These are phyloP conservation scores for Solanum chacoense DNA, from an alignment of 305 asterid species.

Conservation along the genomic window DNA sequence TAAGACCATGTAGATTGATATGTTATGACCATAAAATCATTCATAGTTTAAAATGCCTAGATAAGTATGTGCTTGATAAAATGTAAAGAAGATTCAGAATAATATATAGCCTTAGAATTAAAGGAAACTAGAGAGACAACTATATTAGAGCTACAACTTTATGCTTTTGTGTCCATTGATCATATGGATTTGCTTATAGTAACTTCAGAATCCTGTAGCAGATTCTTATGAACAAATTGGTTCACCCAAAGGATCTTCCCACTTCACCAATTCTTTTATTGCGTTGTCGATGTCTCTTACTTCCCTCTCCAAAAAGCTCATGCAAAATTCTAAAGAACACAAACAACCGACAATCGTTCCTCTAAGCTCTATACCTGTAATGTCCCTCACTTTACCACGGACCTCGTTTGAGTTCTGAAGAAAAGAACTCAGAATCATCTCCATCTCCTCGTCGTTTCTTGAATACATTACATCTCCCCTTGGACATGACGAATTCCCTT, in stretches of 20 bases:
- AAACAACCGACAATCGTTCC: slow-evolving; percentile 20
- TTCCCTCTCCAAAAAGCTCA: slow-evolving; percentile 34
- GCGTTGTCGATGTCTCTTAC: slow-evolving; percentile 14
- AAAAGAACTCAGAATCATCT: slow-evolving; percentile 3
- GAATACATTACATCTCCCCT: neutral
- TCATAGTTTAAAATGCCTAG: neutral
- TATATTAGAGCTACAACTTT: neutral
- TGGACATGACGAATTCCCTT: slow-evolving; percentile 16
- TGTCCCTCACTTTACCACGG: slow-evolving; percentile 4
- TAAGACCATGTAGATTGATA: neutral
- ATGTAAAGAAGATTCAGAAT: neutral
- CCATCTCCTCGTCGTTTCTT: slow-evolving; percentile 5
- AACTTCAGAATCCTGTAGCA: neutral
- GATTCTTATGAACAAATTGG: neutral
- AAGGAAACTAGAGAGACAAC: neutral
- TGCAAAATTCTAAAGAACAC: slow-evolving; percentile 43
- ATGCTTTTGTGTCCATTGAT: neutral
- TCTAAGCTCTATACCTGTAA: slow-evolving; percentile 15
- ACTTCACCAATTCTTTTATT: slow-evolving; percentile 29
- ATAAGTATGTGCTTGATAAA: neutral
- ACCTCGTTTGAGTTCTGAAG: slow-evolving; percentile 8
- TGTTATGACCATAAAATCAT: neutral
- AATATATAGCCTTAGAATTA: neutral
- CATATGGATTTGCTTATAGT: neutral
- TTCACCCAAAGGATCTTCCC: slow-evolving; percentile 22